Evolutionary conservation across 495 filamentous ascomycete genomes (phyloP).

Genomic region (Amphirosellinia nigrospora): DNA sequence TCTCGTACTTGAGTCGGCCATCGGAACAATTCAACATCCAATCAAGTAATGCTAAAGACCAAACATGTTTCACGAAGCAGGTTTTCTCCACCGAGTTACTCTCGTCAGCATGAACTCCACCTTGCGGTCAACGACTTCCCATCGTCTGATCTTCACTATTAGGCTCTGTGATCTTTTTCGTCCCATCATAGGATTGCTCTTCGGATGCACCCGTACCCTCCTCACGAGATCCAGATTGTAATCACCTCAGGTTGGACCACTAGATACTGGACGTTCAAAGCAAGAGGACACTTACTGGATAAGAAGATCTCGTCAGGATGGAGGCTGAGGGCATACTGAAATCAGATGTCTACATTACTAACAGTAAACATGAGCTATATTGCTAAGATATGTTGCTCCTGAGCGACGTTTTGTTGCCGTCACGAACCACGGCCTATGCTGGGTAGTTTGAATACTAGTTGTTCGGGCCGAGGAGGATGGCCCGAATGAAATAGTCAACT

Average conservation of each 20-base stretch:
- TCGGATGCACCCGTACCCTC: constrained; percentile 19
- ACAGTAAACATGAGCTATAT: not conserved
- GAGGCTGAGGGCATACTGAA: not conserved
- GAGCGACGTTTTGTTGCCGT: not conserved
- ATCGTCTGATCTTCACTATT: constrained; percentile 24
- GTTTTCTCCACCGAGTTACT: constrained; percentile 1
- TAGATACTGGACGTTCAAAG: not conserved
- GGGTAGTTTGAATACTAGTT: not conserved
- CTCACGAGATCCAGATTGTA: not conserved
- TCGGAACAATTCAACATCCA: not conserved
- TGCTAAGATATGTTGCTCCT: not conserved
- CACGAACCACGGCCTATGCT: not conserved
- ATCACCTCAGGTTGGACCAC: constrained; percentile 13
- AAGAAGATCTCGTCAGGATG: not conserved
- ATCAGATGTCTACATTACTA: not conserved
- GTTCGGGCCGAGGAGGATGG: not conserved
- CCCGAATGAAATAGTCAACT: not conserved
- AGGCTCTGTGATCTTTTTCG: constrained; percentile 19
- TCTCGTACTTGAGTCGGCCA: not conserved
- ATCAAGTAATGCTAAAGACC: not conserved
- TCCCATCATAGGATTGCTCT: constrained; percentile 13
- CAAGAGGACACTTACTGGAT: not conserved
- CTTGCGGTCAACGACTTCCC: not conserved
- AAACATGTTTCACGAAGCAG: not conserved
- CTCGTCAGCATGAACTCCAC: constrained; percentile 3